A percentile compares a stretch with the other conserved stretches of the same genome.
Evolutionary conservation across 2,329 filamentous ascomycete genomes (phyloP).

Genomic region (Scedosporium apiospermum): DNA sequence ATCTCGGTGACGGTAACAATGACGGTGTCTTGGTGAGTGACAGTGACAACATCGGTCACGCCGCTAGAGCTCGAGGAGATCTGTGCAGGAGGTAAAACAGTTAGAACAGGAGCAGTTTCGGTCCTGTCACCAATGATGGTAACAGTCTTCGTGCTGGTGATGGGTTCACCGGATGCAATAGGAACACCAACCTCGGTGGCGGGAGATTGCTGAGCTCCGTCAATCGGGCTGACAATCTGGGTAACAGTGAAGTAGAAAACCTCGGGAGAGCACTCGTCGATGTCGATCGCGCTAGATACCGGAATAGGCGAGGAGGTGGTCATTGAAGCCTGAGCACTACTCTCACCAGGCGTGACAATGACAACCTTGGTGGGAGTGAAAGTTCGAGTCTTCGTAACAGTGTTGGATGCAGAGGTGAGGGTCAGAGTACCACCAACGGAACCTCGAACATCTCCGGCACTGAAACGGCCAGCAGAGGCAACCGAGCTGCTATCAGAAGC

Average conservation of each 20-base stretch:
- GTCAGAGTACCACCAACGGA: background rate
- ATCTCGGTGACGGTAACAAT: background rate
- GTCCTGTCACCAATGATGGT: background rate
- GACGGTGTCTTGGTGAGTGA: background rate
- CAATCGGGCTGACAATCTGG: constrained; percentile 5
- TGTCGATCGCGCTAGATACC: background rate
- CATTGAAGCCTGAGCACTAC: constrained; percentile 3
- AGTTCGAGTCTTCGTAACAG: constrained; percentile 6
- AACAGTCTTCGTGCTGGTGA: too few species aligned
- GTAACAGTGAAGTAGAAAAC: constrained; percentile 11
- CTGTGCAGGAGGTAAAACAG: background rate
- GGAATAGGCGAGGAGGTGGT: background rate
- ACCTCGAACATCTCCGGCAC: background rate
- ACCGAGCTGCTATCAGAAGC: background rate
- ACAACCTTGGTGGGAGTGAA: constrained; percentile 5
- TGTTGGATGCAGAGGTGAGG: constrained; percentile 10
- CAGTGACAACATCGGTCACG: too few species aligned
- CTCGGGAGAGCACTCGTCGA: constrained; percentile 2
- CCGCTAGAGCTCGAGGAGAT: too few species aligned
- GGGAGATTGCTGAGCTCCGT: background rate
- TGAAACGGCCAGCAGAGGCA: background rate
- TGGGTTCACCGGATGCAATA: too few species aligned
- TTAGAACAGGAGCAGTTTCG: background rate
- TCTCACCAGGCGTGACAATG: background rate
- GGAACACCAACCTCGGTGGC: background rate